Evolutionary conservation across 441 rosid genomes (phyloP).

Genomic region (Populus hybrid): DNA sequence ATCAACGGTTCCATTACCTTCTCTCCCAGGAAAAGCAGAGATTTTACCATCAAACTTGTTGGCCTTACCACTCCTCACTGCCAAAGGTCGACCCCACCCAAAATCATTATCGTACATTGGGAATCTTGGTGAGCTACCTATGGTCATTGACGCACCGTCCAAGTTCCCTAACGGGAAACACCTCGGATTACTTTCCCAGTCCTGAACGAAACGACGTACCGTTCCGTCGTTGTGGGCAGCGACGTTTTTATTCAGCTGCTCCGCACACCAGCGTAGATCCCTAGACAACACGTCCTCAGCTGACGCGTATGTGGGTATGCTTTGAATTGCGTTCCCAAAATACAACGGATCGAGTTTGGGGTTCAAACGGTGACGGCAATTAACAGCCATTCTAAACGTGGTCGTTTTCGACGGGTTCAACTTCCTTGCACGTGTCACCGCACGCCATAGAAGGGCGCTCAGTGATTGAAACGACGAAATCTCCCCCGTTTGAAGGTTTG

Average conservation of each 20-base stretch:
- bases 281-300: slow-evolving; percentile 55
- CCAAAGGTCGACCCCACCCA: slow-evolving; percentile 94
- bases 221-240: slow-evolving; percentile 60
- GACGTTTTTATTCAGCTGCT: slow-evolving; percentile 62
- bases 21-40: slow-evolving; percentile 88
- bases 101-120: slow-evolving; percentile 93
- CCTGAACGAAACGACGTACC: slow-evolving; percentile 53
- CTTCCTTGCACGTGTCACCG: slow-evolving; percentile 81
- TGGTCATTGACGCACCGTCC: slow-evolving; percentile 92
- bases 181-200: slow-evolving; percentile 78
- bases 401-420: slow-evolving; percentile 51
- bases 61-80: slow-evolving; percentile 83
- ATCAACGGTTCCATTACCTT: slow-evolving; percentile 81
- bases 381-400: slow-evolving; percentile 91
- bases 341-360: slow-evolving; percentile 64
- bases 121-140: slow-evolving; percentile 96
- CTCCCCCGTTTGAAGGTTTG: slow-evolving; percentile 8
- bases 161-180: slow-evolving; percentile 80
- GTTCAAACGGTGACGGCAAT: slow-evolving; percentile 73
- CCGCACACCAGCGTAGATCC: slow-evolving; percentile 71
- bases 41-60: slow-evolving; percentile 95
- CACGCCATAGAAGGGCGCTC: slow-evolving; percentile 76
- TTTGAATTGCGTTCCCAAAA: slow-evolving; percentile 96
- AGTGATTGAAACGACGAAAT: slow-evolving; percentile 91
- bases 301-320: slow-evolving; percentile 63